phyloP scores from a whole-genome alignment of 352 stramenopile genomes.

The Pythium grandisporangium region DNA sequence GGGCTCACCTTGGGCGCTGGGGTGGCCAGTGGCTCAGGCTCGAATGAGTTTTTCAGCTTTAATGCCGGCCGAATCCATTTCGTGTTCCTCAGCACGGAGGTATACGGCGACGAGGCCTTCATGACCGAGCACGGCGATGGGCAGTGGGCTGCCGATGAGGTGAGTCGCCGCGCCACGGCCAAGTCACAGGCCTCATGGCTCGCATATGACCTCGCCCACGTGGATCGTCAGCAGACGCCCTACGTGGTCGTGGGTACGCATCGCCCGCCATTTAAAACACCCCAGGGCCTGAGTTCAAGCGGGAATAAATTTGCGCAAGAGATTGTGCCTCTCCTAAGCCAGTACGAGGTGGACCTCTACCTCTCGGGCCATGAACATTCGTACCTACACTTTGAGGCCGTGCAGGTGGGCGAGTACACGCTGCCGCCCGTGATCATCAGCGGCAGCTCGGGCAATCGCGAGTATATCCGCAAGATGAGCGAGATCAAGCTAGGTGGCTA shows the following conservation, averaged over 20 bases:
- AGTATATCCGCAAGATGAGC: conserved; percentile 42
- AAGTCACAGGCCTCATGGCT: conserved; percentile 44
- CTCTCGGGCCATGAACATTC: conserved; percentile 64
- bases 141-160: conserved; percentile 38
- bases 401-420: conserved; percentile 29
- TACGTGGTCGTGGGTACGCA: conserved; percentile 72
- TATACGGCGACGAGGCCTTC: conserved; percentile 64
- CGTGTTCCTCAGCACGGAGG: conserved; percentile 69
- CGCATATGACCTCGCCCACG: conserved; percentile 57
- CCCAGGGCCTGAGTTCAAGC: conserved; percentile 18
- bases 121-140: conserved; percentile 31
- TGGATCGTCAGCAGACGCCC: conserved; percentile 44
- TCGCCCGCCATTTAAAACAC: conserved; percentile 63
- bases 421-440: conserved; percentile 68
- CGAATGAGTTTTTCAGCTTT: conserved; percentile 75
- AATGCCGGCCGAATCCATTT: conserved; percentile 58
- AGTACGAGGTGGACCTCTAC: conserved; percentile 69
- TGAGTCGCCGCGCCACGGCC: conserved; percentile 17
- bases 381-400: conserved; percentile 56
- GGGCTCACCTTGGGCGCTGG: conserved; percentile 42
- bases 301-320: conserved; percentile 54
- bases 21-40: conserved; percentile 41
- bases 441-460: conserved; percentile 66
- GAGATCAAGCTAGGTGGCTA: conserved; percentile 50
- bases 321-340: conserved; percentile 60